Conservation (phyloP, 495 filamentous ascomycete genomes). For the Aspergillus incahuasiensis region DNA sequence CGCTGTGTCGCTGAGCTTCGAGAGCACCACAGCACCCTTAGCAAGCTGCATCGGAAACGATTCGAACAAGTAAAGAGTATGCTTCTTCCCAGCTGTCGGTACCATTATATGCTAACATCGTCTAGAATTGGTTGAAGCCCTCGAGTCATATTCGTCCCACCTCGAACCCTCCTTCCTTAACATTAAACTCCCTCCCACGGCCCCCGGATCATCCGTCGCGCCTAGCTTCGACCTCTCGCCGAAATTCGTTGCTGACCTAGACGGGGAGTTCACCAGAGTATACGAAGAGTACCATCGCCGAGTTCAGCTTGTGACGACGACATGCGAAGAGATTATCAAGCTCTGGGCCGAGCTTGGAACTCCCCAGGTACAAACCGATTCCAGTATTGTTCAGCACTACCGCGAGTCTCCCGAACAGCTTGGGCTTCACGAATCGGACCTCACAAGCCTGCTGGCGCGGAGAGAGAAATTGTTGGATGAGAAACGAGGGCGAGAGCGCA, state of each 20-base stretch:
- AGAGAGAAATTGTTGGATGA: slow-evolving; percentile 89
- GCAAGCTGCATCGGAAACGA: slow-evolving; percentile 77
- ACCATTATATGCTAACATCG: slow-evolving; percentile 23
- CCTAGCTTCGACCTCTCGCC: slow-evolving; percentile 84
- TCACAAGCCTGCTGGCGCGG: slow-evolving; percentile 64
- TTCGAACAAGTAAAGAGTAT: slow-evolving; percentile 93
- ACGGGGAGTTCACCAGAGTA: slow-evolving; percentile 85
- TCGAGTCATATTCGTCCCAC: slow-evolving; percentile 92
- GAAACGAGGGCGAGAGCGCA: slow-evolving; percentile 79
- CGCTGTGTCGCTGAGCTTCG: slow-evolving; percentile 73
- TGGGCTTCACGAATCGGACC: slow-evolving; percentile 81
- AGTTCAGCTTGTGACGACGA: slow-evolving; percentile 63
- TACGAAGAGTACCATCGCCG: slow-evolving; percentile 92
- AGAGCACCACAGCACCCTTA: slow-evolving; percentile 77
- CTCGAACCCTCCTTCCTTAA: slow-evolving; percentile 82
- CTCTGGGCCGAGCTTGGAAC: slow-evolving; percentile 94
- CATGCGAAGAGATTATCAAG: slow-evolving; percentile 81
- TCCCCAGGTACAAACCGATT: slow-evolving; percentile 88
- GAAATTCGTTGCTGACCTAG: slow-evolving; percentile 78
- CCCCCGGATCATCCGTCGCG: slow-evolving; percentile 67
- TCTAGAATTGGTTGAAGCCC: slow-evolving; percentile 82
- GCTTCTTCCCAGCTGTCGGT: slow-evolving; percentile 19
- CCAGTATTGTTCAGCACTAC: slow-evolving; percentile 77
- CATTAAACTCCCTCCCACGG: slow-evolving; percentile 75
- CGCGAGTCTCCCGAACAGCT: slow-evolving; percentile 88